Conservation (phyloP, 2,329 filamentous ascomycete species). For the Pseudogymnoascus sp. region DNA sequence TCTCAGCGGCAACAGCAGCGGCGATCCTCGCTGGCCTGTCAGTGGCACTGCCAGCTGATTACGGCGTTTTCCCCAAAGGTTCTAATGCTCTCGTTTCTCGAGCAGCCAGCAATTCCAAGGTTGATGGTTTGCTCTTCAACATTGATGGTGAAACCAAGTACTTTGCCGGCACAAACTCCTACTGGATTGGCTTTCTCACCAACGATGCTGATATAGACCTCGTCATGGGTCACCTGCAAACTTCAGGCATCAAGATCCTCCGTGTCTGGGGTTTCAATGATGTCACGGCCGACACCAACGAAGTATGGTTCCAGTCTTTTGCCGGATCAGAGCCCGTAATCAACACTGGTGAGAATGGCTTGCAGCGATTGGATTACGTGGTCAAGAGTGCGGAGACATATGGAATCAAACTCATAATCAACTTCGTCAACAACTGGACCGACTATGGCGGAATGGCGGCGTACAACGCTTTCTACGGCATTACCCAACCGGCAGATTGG, state of each 20-base stretch:
- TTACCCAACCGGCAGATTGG: conserved; percentile 40
- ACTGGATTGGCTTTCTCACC: conserved; percentile 45
- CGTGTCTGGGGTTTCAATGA: conserved; percentile 57
- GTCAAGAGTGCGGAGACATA: conserved; percentile 51
- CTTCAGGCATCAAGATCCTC: conserved; percentile 48
- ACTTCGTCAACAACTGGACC: conserved; percentile 62
- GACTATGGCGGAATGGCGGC: conserved; percentile 59
- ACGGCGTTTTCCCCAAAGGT: neutral
- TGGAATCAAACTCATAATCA: conserved; percentile 56
- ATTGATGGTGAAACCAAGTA: conserved; percentile 38
- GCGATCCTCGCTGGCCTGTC: neutral
- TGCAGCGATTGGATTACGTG: conserved; percentile 58
- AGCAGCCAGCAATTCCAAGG: conserved; percentile 8
- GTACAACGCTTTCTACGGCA: conserved; percentile 49
- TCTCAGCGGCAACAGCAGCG: neutral
- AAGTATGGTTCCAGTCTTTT: conserved; percentile 10
- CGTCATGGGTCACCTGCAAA: conserved; percentile 38
- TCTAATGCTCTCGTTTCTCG: neutral
- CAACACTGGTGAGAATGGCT: conserved; percentile 55
- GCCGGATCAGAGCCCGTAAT: conserved; percentile 44
- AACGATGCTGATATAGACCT: conserved; percentile 46
- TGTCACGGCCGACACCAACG: conserved; percentile 31
- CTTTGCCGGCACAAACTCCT: conserved; percentile 46
- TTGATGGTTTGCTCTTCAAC: conserved; percentile 27
- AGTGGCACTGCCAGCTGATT: neutral